Percentiles rank a stretch among this genome's conserved stretches.
Conservation (phyloP, 176 grass and related monocot species). For the Aegilops sharonensis region DNA sequence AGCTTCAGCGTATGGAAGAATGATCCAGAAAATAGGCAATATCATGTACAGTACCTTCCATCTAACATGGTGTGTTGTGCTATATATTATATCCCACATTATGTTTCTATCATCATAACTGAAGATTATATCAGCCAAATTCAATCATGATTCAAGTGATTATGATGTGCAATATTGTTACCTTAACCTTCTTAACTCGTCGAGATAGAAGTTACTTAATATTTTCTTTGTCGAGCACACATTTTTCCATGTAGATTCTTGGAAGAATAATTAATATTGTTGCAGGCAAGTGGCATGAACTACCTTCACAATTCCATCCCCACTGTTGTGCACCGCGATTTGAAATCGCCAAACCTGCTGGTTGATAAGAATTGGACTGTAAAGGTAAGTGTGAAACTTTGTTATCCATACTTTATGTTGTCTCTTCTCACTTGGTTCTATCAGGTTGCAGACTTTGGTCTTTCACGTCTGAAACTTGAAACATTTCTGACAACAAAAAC, state of each 20-base stretch:
- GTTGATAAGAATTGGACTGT: conserved; percentile 99
- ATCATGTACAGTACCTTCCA: background rate
- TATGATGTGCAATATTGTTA: conserved; percentile 3
- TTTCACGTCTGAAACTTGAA: conserved; percentile 85
- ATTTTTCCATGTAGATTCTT: conserved; percentile 9
- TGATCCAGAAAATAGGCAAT: background rate
- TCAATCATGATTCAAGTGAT: conserved; percentile 3
- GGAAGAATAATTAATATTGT: background rate
- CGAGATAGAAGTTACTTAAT: background rate
- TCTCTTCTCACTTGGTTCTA: conserved; percentile 26
- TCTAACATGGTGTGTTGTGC: background rate
- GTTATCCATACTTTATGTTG: background rate
- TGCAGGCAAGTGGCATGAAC: conserved; percentile 89
- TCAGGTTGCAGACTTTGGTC: conserved; percentile 93
- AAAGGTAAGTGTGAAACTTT: conserved; percentile 46
- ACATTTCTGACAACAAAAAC: conserved; percentile 83
- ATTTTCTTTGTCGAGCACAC: background rate
- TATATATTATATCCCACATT: background rate
- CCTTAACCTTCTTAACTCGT: background rate
- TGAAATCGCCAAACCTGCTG: conserved; percentile 92
- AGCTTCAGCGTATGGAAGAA: background rate
- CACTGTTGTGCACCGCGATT: conserved; percentile 83
- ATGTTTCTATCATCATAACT: background rate
- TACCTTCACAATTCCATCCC: conserved; percentile 89
- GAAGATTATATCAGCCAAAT: background rate